Evolutionary conservation across 441 rosid species (phyloP).

Genomic region (Eutrema salsugineum): DNA sequence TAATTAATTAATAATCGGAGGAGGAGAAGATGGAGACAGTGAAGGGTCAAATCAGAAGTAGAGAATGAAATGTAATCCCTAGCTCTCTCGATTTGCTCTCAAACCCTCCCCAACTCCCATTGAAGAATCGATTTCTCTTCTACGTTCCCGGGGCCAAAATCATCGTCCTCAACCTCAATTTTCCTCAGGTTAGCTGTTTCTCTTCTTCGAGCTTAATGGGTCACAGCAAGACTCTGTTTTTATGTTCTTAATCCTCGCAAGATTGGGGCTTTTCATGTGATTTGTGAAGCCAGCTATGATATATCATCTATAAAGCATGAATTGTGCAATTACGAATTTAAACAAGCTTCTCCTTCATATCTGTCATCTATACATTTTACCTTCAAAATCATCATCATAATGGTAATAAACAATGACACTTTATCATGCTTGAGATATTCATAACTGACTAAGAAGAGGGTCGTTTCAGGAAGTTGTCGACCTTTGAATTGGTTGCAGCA

Average conservation of each 20-base stretch:
- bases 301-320: constrained; percentile 3
- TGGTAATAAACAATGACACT: constrained; percentile 4
- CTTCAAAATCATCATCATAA: constrained; percentile 4
- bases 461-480: constrained; percentile 42
- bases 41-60: constrained; percentile 34
- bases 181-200: constrained; percentile 58
- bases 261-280: background rate
- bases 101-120: constrained; percentile 30
- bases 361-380: constrained; percentile 23
- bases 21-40: background rate
- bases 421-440: background rate
- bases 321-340: background rate
- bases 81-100: constrained; percentile 32
- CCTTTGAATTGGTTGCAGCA: constrained; percentile 38
- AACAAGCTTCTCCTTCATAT: background rate
- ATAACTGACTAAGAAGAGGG: background rate
- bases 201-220: background rate
- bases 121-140: constrained; percentile 68
- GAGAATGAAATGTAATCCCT: constrained; percentile 51
- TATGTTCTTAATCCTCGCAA: background rate
- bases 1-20: background rate
- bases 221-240: background rate
- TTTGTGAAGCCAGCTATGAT: constrained; percentile 46
- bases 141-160: constrained; percentile 67
- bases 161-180: constrained; percentile 58